phyloP scores from a whole-genome alignment of 305 asterid species.

The Lippia alba region DNA sequence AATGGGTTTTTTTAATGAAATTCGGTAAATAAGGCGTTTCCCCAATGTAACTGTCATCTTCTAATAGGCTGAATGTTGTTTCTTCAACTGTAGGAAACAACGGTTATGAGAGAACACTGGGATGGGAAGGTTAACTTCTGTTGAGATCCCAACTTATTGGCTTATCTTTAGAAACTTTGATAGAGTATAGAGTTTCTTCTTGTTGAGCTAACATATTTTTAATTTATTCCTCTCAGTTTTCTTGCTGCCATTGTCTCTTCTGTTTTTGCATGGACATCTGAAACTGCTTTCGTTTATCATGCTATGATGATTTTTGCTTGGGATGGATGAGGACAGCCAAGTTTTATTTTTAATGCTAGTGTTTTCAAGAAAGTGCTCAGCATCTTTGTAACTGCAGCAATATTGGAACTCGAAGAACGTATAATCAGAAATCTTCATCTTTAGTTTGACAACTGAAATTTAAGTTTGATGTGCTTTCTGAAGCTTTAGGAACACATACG shows the following conservation, averaged over 20 bases:
- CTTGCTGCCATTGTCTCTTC: conserved; percentile 22
- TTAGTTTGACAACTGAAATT: neutral
- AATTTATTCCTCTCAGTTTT: conserved; percentile 15
- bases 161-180: conserved; percentile 93
- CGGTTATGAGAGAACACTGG: conserved; percentile 78
- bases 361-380: conserved; percentile 91
- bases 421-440: conserved; percentile 27
- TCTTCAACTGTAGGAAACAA: conserved; percentile 56
- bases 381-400: conserved; percentile 94
- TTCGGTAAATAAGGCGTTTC: conserved; percentile 53
- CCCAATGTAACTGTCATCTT: conserved; percentile 1
- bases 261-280: conserved; percentile 34
- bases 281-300: conserved; percentile 45
- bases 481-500: conserved; percentile 3
- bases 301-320: conserved; percentile 98
- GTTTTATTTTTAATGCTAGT: conserved; percentile 56
- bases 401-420: conserved; percentile 98
- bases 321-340: conserved; percentile 71
- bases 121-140: conserved; percentile 96
- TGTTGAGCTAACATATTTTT: conserved; percentile 88
- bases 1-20: conserved; percentile 38
- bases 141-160: conserved; percentile 95
- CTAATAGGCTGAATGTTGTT: conserved; percentile 25
- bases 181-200: conserved; percentile 98
- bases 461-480: conserved; percentile 11